Base-by-base conservation (phyloP, 2,329 filamentous ascomycete species). In the Septoria linicola region DNA sequence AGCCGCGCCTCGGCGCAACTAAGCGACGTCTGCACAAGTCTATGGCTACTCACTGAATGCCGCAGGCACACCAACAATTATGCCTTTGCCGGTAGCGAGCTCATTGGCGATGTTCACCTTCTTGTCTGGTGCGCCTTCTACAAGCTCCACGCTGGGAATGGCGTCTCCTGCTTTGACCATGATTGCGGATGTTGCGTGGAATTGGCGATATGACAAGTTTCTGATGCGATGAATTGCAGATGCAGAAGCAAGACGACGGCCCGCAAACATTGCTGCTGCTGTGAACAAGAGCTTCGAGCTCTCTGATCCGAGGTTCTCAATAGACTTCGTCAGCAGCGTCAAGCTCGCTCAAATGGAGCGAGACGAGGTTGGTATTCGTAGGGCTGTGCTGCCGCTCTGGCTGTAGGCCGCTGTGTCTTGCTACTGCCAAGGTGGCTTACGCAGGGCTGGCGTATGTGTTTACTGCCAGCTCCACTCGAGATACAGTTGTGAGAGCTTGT, bases 101-200 rank as follows among this genome's bases (percentile, higher is more conserved):
- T 95, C 89, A 58, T 86, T 80, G 62, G 87, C 82, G 53, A 97
- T 79, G 73, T 89, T 92, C 71, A 97, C 83, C 73, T 91, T 93
- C 47, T 90, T 95, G 55, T 88, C 89, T 1, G 92, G 92, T n/a
- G 87, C 90, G 72, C 81, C 80, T 74, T 97, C 85, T 62, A 96
- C 80, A 42, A 88, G 83, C 59, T 90, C 83, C 51, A 92, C 73
- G 71, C 83, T 74, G 37, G 92, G 93, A 49, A 97, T 77, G 60
- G 79, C 73, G 70, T 96, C 90, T 66, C 91, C 91, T 54, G 83
- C 83, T 64, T 87, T 80, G 68, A 97, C 87, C 59, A 81, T 75
- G 36, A 76, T 76, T 41, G 77, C 77, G 40, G 80, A 72, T 30
- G 84, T 82, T 57, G 77, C 75, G 74, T 89, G 85, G 76, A 91